Base-by-base conservation (phyloP, 176 grass and related monocot species). In the Ensete glaucum region DNA sequence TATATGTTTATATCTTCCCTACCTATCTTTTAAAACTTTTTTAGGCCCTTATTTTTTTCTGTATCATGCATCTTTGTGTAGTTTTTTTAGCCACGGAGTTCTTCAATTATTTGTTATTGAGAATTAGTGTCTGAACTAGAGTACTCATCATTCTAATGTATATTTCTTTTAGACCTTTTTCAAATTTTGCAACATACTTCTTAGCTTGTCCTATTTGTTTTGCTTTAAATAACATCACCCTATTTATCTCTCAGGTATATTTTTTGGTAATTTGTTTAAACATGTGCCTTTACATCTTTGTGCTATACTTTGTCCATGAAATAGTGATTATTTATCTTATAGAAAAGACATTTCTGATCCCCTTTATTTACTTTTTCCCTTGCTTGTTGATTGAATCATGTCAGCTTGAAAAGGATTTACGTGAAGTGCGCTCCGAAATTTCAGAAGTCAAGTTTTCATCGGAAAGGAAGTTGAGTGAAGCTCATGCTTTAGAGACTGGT, bases 391-490 rank as follows among this genome's bases (percentile, higher is more conserved):
- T 85, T 1, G 78, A 87, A 53, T 62, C 80, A n/a, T 84, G 78
- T 25, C 84, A 98, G 95, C 88, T 98, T 34, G 95, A 98, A 83
- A 91, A 91, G 77, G 86, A 91, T 21, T 73, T 98, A 65, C 86
- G 84, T 50, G 84, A 91, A 25, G 89, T 98, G 50, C 86, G 90
- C 13, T 72, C 59, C 63, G 83, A 93, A 77, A 98, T 93, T 54
- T 90, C 95, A 14, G 90, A 91, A 77, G 86, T 87, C 63, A 98
- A 98, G 77, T 91, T 91, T 83, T 89, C 55, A 4, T 86, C 90
- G 6, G 88, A 89, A 76, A 93, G 89, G 81, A 98, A 91, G 78
- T 83, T 89, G 49, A 71, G 82, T 71, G 95, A 98, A 52, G 88
- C 82, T 58, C 88, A 87, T 23, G 87, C 90, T 76, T 85, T 91